These are phyloP conservation scores for Ganoderma lingzhi DNA, from an alignment of 1,284 basidiomycete genomes.

Conservation along the genomic window DNA sequence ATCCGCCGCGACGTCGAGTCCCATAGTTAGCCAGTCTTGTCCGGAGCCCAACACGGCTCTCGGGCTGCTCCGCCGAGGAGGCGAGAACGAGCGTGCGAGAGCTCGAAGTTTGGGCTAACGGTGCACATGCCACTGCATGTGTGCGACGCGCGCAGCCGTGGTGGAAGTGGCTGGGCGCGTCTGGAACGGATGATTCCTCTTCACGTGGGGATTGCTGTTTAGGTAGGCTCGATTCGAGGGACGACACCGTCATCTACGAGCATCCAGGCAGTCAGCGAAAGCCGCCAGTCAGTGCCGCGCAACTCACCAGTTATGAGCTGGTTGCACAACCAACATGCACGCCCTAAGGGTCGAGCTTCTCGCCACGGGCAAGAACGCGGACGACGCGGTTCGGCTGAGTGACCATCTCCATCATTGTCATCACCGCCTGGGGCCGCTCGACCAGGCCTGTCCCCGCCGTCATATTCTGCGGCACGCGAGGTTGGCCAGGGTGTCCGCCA, in stretches of 20 bases:
- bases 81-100: neutral
- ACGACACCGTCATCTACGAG: conserved; percentile 12
- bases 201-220: conserved; percentile 3
- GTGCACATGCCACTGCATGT: neutral
- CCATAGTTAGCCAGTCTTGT: neutral
- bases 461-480: conserved; percentile 22
- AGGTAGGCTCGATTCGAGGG: conserved; percentile 10
- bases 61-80: neutral
- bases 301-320: conserved; percentile 10
- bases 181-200: conserved; percentile 12
- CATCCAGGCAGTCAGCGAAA: neutral
- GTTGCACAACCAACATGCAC: neutral
- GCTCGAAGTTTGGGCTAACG: neutral
- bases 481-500: conserved; percentile 28
- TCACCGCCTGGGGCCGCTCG: conserved; percentile 74
- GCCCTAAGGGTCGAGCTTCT: conserved; percentile 69
- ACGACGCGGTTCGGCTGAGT: conserved; percentile 76
- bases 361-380: conserved; percentile 78
- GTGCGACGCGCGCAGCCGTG: conserved; percentile 3
- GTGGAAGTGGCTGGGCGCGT: neutral
- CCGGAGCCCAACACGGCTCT: neutral
- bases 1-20: neutral
- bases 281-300: neutral
- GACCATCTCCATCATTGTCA: conserved; percentile 79
- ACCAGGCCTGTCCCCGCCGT: conserved; percentile 53